Base-by-base conservation (phyloP, 768 basidiomycete genomes). In the Pulveroboletus sp. region DNA sequence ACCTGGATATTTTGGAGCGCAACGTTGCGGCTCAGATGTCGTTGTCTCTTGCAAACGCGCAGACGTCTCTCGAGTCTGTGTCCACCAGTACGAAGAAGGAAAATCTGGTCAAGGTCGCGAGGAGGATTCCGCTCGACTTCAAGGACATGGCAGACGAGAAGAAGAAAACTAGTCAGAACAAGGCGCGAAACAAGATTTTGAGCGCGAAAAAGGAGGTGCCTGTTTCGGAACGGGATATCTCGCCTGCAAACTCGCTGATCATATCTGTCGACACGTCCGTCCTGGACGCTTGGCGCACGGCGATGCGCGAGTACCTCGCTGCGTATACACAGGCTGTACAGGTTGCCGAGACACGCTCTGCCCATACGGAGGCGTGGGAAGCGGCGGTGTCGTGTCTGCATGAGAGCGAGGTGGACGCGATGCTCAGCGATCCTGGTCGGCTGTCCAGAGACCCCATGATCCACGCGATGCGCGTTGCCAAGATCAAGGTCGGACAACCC, bases 1-100 rank as follows among this genome's bases (percentile, higher is more conserved):
- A 77, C 39, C 66, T 89, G 39, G 84, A 85, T 52, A 78, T 87
- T 7, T 56, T 85, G 46, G 86, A 87, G 58, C 73, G 74, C 48
- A 85, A 86, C 49, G 72, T 85, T 19, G 77, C 78, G 0, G 71
- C 69, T 31, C 67, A 67, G 17, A 79, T 82, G 77, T 75, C 77
- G 1, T 61, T 61, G 17, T 66, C 69, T 10, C 72, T 84, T n/a
- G 53, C 52, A 31, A 50, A 47, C 2, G 58, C 72, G 10, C 63
- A 66, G 8, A 45, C 43, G 2, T 50, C 57, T 5, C 61, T 77
- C 45, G 59, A 62, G 23, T 40, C 51, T 3, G 46, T 78, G 17
- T 48, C 66, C 14, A 50, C 66, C 46, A 38, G 40, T 3, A 48
- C 44, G 1, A 64, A 65, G 29, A 65, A 67, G 40, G 40, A 25